A percentile compares a stretch with the other conserved stretches of the same genome.
Conservation (phyloP, 495 filamentous ascomycete species). For the Aspergillus sparsus region DNA sequence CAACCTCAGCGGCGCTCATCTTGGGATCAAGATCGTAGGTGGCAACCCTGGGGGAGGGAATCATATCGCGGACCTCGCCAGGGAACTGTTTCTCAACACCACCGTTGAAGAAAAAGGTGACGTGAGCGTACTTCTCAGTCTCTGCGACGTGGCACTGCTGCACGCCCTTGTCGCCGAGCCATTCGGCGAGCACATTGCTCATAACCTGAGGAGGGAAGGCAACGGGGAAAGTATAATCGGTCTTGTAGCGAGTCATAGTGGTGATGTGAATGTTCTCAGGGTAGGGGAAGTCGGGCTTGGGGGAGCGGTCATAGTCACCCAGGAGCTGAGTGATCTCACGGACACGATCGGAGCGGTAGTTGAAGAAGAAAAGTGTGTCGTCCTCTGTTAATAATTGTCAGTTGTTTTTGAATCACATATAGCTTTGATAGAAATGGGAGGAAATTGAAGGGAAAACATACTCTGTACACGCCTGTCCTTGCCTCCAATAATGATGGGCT, state of each 20-base stretch:
- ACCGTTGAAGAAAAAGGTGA: constrained; percentile 99
- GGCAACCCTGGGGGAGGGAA: constrained; percentile 74
- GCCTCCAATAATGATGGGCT: constrained; percentile 93
- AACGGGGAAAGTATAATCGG: constrained; percentile 87
- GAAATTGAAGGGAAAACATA: constrained; percentile 30
- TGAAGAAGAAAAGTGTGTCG: constrained; percentile 99
- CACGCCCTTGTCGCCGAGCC: constrained; percentile 81
- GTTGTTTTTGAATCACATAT: constrained; percentile 16
- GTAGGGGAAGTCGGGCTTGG: constrained; percentile 88
- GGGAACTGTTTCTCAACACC: constrained; percentile 96
- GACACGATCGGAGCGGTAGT: constrained; percentile 98
- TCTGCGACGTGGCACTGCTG: constrained; percentile 96
- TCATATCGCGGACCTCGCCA: constrained; percentile 80
- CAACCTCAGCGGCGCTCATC: constrained; percentile 90
- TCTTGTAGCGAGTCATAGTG: constrained; percentile 99
- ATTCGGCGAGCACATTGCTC: constrained; percentile 95
- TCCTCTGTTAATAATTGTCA: constrained; percentile 55
- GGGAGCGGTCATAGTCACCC: constrained; percentile 86
- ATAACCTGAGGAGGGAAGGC: constrained; percentile 94
- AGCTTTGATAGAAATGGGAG: neutral
- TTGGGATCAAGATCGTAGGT: constrained; percentile 96
- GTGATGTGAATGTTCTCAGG: constrained; percentile 88
- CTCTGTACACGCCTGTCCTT: constrained; percentile 81
- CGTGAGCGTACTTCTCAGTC: constrained; percentile 99
- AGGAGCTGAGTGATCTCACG: constrained; percentile 95